A percentile compares a stretch with the other conserved stretches of the same genome.
Evolutionary conservation across 306 rosid species (phyloP).

Genomic region (Nissolia schottii): DNA sequence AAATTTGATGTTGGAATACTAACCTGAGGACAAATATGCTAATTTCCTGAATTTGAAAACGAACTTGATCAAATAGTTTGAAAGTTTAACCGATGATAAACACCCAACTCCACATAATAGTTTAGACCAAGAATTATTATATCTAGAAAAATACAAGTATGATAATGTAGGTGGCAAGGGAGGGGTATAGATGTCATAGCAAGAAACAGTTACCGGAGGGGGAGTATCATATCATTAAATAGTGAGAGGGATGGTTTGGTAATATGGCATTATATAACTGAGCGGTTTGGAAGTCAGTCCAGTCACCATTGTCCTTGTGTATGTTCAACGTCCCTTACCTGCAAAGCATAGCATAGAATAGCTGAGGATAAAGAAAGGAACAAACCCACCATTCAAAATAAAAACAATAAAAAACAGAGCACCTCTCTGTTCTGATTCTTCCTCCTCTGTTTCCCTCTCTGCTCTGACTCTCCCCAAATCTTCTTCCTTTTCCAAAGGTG

Average conservation of each 20-base stretch:
- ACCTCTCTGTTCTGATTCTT: slow-evolving; percentile 36
- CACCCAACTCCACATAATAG: too few relatives aligned
- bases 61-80: too few relatives aligned
- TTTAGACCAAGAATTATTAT: too few relatives aligned
- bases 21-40: too few relatives aligned
- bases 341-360: slow-evolving; percentile 38
- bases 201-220: slow-evolving; percentile 21
- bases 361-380: slow-evolving; percentile 44
- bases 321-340: slow-evolving; percentile 71
- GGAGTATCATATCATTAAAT: slow-evolving; percentile 29
- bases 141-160: too few relatives aligned
- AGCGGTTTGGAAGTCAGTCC: slow-evolving; percentile 72
- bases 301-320: slow-evolving; percentile 39
- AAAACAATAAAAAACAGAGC: slow-evolving; percentile 9
- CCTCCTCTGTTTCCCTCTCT: neutral
- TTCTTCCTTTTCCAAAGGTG: neutral
- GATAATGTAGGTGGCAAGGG: neutral
- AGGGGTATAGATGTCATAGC: slow-evolving; percentile 16
- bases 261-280: slow-evolving; percentile 31
- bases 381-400: slow-evolving; percentile 23
- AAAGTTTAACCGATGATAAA: too few relatives aligned
- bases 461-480: neutral
- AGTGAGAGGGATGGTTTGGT: slow-evolving; percentile 49
- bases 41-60: too few relatives aligned
- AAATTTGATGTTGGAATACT: too few relatives aligned